Conservation (phyloP, 371 early-diverging fungal species). For the Polyrhizophydium stewartii region DNA sequence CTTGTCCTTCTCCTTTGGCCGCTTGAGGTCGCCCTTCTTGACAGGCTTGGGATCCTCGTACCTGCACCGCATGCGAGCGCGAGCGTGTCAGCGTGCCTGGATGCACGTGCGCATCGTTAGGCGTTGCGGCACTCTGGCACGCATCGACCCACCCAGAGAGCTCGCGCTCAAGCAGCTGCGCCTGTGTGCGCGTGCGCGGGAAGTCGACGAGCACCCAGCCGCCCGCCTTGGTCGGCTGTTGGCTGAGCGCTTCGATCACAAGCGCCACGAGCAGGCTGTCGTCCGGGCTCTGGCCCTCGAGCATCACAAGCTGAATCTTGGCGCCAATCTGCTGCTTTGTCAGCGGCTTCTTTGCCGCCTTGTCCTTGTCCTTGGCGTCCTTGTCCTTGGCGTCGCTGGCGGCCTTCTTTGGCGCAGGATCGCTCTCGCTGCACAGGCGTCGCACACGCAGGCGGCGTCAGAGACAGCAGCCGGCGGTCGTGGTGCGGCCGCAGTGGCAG, state of each 20-base stretch:
- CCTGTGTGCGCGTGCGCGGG: conserved; percentile 43
- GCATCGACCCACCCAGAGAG: conserved; percentile 39
- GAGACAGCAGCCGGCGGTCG: background rate
- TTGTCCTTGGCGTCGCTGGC: conserved; percentile 5
- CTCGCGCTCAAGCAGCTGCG: conserved; percentile 47
- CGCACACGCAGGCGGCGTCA: background rate
- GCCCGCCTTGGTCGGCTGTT: conserved; percentile 8
- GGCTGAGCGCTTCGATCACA: conserved; percentile 37
- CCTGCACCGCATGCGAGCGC: conserved; percentile 9
- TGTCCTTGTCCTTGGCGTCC: background rate
- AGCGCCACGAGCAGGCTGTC: conserved; percentile 38
- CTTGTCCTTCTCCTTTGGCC: conserved; percentile 32
- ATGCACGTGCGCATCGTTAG: background rate
- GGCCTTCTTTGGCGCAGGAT: conserved; percentile 12
- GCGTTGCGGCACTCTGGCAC: background rate
- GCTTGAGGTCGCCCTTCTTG: conserved; percentile 47
- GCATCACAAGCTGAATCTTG: conserved; percentile 32
- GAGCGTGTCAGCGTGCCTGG: background rate
- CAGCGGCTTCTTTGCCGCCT: conserved; percentile 10
- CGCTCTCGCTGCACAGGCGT: background rate
- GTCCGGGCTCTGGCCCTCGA: conserved; percentile 35
- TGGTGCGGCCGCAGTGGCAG: background rate
- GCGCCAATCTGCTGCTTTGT: conserved; percentile 28
- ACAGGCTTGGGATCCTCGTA: conserved; percentile 57
- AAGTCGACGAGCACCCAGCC: conserved; percentile 52